A percentile compares a stretch with the other conserved stretches of the same genome.
phyloP scores from a whole-genome alignment of 345 rosid species.

The Carallia pectinifolia region DNA sequence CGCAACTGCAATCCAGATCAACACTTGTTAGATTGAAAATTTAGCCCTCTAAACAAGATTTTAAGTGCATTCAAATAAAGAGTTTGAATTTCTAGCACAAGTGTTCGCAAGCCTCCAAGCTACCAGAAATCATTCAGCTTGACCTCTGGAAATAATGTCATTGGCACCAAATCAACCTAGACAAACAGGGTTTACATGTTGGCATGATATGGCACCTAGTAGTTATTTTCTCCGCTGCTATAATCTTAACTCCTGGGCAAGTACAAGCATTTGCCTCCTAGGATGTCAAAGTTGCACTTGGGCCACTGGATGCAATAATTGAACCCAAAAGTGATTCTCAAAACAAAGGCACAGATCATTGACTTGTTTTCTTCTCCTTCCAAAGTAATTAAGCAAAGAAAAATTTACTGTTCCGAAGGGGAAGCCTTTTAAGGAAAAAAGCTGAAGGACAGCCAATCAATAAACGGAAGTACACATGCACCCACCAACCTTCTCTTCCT shows the following conservation, averaged over 20 bases:
- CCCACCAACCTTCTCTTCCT: no score
- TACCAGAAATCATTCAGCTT: background rate
- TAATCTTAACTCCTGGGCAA: background rate
- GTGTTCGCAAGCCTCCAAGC: background rate
- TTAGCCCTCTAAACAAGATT: background rate
- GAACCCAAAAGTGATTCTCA: no score
- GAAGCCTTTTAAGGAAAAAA: no score
- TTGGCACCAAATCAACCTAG: background rate
- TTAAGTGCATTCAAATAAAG: background rate
- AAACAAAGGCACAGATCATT: no score
- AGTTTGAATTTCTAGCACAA: no score
- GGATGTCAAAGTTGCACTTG: background rate
- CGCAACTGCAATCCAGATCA: conserved; percentile 40
- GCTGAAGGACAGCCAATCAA: no score
- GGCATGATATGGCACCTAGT: background rate
- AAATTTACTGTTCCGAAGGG: no score
- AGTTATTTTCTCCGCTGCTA: background rate
- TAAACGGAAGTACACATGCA: no score
- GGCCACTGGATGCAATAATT: no score
- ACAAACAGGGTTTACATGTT: background rate
- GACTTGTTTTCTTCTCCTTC: no score
- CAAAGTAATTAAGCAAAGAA: no score
- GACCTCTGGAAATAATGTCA: background rate
- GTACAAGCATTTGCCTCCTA: background rate
- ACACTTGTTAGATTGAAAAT: background rate